phyloP scores from a whole-genome alignment of 1,284 basidiomycete genomes.

The Agaricales sp. region DNA sequence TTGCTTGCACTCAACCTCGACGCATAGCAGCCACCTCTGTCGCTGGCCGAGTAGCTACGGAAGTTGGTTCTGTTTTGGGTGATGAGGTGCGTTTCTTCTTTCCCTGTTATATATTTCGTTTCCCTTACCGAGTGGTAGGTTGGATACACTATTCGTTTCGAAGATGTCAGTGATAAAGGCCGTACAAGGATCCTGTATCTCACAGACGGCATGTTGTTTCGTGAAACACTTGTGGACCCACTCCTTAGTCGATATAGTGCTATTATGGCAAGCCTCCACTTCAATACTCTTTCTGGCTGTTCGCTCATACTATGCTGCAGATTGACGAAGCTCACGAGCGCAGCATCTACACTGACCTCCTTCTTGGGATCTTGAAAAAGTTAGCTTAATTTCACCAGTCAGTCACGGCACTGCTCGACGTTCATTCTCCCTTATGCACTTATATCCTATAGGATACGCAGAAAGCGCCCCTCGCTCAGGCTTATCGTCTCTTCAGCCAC shows the following conservation, averaged over 20 bases:
- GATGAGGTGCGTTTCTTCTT: conserved; percentile 61
- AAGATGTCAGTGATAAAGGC: conserved; percentile 78
- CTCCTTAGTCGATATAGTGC: conserved; percentile 87
- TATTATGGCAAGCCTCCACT: conserved; percentile 65
- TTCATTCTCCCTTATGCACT: conserved; percentile 15
- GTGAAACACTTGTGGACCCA: conserved; percentile 87
- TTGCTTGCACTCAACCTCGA: conserved; percentile 91
- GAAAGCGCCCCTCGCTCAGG: conserved; percentile 81
- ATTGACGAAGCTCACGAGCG: conserved; percentile 97
- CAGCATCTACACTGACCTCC: conserved; percentile 87
- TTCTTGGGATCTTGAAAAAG: conserved; percentile 92
- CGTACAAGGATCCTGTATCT: conserved; percentile 91
- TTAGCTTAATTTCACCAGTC: conserved; percentile 19
- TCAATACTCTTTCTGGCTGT: conserved; percentile 3
- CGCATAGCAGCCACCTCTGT: conserved; percentile 94
- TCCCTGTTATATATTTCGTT: background rate
- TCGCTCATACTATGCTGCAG: conserved; percentile 28
- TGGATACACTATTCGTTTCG: conserved; percentile 96
- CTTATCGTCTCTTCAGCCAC: conserved; percentile 94
- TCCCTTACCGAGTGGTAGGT: conserved; percentile 40
- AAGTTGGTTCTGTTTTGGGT: conserved; percentile 82
- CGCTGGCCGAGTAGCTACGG: conserved; percentile 80
- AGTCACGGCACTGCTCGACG: conserved; percentile 8
- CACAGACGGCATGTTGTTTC: conserved; percentile 97
- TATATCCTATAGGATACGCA: conserved; percentile 55